phyloP scores from a whole-genome alignment of 768 basidiomycete genomes.

The Lactarius quietus region DNA sequence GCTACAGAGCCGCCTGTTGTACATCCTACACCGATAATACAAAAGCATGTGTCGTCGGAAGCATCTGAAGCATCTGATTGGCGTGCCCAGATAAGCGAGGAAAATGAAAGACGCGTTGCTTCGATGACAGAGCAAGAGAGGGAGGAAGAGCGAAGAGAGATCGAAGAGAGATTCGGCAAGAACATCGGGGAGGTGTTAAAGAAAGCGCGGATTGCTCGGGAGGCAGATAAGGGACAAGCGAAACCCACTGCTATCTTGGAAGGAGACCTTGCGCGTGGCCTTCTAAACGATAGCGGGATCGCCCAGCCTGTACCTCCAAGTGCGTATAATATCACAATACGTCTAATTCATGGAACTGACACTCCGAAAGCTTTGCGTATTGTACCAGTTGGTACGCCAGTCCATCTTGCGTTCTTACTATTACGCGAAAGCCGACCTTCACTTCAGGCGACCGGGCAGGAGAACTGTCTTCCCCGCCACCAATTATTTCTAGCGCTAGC shows the following conservation, averaged over 20 bases:
- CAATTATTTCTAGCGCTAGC: slow-evolving; percentile 46
- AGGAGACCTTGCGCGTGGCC: not conserved
- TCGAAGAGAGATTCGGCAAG: slow-evolving; percentile 69
- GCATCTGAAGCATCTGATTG: slow-evolving; percentile 35
- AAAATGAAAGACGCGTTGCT: slow-evolving; percentile 61
- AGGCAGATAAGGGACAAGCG: slow-evolving; percentile 30
- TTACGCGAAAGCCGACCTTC: not conserved
- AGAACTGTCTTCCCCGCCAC: slow-evolving; percentile 28
- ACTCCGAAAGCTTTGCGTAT: not conserved
- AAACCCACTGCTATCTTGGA: not conserved
- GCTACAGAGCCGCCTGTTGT: slow-evolving; percentile 26
- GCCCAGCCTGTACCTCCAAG: not conserved
- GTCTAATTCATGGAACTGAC: not conserved
- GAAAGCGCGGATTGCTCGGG: slow-evolving; percentile 49
- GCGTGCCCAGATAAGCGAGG: slow-evolving; percentile 55
- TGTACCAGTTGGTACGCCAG: slow-evolving; percentile 3
- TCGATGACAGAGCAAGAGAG: slow-evolving; percentile 70
- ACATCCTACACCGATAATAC: slow-evolving; percentile 23
- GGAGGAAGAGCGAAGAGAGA: slow-evolving; percentile 58
- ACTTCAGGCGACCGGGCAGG: not conserved
- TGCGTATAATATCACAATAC: not conserved
- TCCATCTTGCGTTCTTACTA: not conserved
- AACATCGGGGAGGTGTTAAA: slow-evolving; percentile 60
- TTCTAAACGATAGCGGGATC: not conserved
- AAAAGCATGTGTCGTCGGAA: not conserved